phyloP scores from a whole-genome alignment of 768 basidiomycete genomes.

The Daedaleopsis sinensis region DNA sequence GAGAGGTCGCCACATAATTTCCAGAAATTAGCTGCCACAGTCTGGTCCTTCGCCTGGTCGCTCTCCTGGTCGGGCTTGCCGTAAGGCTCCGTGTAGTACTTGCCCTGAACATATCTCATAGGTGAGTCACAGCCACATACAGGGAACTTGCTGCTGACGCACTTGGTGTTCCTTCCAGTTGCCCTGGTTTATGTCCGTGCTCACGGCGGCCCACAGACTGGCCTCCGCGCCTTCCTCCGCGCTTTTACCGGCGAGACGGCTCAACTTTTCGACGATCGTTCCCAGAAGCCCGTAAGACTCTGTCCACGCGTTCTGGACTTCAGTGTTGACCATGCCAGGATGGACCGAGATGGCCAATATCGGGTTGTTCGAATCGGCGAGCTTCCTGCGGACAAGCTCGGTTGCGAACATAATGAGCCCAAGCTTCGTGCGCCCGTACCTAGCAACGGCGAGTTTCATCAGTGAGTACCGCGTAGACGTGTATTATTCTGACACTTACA shows the following conservation, averaged over 20 bases:
- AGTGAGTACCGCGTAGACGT: neutral
- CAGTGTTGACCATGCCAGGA: conserved; percentile 34
- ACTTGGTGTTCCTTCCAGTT: conserved; percentile 35
- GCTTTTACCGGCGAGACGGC: conserved; percentile 26
- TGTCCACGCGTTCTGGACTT: conserved; percentile 28
- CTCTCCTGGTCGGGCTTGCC: conserved; percentile 30
- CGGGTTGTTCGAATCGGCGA: conserved; percentile 18
- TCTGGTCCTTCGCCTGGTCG: conserved; percentile 24
- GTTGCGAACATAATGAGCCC: conserved; percentile 30
- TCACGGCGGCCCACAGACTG: conserved; percentile 32
- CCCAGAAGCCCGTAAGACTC: conserved; percentile 30
- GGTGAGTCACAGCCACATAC: neutral
- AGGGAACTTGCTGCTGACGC: neutral
- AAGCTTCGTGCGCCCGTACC: conserved; percentile 32
- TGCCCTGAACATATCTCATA: conserved; percentile 19
- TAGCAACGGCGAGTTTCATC: neutral
- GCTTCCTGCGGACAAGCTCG: conserved; percentile 27
- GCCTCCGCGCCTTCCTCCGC: conserved; percentile 34
- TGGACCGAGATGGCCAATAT: conserved; percentile 33
- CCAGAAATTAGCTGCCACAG: conserved; percentile 28
- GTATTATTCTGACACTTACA: no score
- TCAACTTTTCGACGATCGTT: conserved; percentile 23
- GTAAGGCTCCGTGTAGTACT: conserved; percentile 31
- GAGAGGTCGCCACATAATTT: conserved; percentile 25
- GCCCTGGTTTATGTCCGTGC: conserved; percentile 28